These are phyloP conservation scores for Boletus hoseneyae DNA, from an alignment of 1,284 basidiomycete species.

Conservation along the genomic window DNA sequence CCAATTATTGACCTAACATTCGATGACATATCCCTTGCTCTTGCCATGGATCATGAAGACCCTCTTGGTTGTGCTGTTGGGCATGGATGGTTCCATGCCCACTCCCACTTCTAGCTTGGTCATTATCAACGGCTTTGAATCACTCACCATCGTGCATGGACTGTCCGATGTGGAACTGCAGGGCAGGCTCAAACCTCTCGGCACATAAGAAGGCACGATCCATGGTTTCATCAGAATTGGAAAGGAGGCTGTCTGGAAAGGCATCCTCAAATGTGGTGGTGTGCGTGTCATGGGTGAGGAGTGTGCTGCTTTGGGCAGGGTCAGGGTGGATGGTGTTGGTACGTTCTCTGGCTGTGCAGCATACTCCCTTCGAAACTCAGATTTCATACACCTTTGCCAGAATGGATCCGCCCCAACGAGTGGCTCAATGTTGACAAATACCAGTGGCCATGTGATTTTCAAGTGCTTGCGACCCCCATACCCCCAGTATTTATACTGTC, in stretches of 20 bases:
- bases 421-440: no score
- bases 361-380: no score
- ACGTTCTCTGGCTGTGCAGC: not conserved
- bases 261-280: slow-evolving; percentile 73
- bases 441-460: no score
- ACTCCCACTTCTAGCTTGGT: slow-evolving; percentile 12
- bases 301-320: slow-evolving; percentile 40
- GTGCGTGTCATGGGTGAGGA: slow-evolving; percentile 69
- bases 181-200: slow-evolving; percentile 64
- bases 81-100: slow-evolving; percentile 16
- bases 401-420: no score
- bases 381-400: no score
- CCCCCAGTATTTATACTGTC: no score
- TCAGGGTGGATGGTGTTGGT: slow-evolving; percentile 49
- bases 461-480: no score
- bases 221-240: slow-evolving; percentile 82
- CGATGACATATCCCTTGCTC: slow-evolving; percentile 82
- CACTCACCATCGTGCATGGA: slow-evolving; percentile 22
- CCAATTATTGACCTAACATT: slow-evolving; percentile 72
- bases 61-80: slow-evolving; percentile 78
- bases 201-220: slow-evolving; percentile 82
- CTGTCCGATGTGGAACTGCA: slow-evolving; percentile 16
- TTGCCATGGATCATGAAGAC: slow-evolving; percentile 92
- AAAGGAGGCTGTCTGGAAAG: slow-evolving; percentile 77
- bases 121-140: slow-evolving; percentile 29